These are phyloP conservation scores for Neurospora hispaniola DNA, from an alignment of 495 filamentous ascomycete genomes.

Conservation along the genomic window DNA sequence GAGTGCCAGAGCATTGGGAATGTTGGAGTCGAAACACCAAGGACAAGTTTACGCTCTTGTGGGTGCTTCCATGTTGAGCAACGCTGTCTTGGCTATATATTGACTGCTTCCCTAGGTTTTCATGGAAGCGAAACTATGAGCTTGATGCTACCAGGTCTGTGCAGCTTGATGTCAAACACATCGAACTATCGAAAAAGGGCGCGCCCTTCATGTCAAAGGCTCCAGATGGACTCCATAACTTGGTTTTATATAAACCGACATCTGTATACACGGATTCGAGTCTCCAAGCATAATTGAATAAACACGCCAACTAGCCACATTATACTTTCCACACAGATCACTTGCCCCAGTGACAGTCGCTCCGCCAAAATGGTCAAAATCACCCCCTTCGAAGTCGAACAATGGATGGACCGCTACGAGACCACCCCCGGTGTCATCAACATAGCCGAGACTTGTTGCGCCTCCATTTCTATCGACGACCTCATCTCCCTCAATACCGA, in stretches of 20 bases:
- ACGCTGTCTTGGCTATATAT: neutral
- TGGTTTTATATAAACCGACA: neutral
- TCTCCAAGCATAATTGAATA: neutral
- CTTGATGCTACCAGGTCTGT: neutral
- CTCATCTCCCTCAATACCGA: slow-evolving; percentile 51
- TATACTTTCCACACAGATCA: neutral
- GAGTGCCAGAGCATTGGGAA: neutral
- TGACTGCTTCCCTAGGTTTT: neutral
- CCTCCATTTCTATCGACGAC: slow-evolving; percentile 68
- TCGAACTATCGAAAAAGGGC: neutral
- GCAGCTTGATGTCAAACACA: neutral
- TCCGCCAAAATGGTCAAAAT: slow-evolving; percentile 53
- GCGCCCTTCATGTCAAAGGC: neutral
- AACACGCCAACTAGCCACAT: neutral
- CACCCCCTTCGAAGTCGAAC: slow-evolving; percentile 65
- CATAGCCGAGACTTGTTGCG: slow-evolving; percentile 78
- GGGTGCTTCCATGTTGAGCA: neutral
- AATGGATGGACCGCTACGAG: slow-evolving; percentile 91
- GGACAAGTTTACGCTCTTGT: neutral
- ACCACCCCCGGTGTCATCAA: slow-evolving; percentile 60
- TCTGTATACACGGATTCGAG: neutral
- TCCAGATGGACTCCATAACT: neutral
- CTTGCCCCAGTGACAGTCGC: neutral
- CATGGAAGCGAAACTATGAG: neutral
- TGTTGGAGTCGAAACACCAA: neutral